Evolutionary conservation across 805 yeast genomes (phyloP).

Genomic region (Saccharomyces jurei): DNA sequence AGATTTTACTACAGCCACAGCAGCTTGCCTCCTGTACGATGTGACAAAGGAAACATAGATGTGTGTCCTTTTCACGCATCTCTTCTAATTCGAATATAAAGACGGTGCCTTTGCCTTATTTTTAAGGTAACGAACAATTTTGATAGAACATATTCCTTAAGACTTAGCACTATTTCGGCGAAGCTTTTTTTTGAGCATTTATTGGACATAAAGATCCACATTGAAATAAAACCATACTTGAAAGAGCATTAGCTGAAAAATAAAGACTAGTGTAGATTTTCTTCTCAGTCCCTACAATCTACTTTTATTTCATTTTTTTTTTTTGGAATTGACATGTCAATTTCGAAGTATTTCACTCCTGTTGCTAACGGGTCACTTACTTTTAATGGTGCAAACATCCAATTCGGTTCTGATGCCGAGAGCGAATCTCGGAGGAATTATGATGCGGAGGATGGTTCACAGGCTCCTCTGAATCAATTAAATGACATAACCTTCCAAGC

Average conservation of each 20-base stretch:
- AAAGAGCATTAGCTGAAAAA: not conserved
- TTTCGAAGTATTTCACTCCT: slow-evolving; percentile 5
- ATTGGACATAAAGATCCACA: not conserved
- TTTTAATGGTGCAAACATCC: slow-evolving; percentile 4
- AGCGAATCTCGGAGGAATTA: not conserved
- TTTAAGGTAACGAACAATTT: not conserved
- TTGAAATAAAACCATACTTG: not conserved
- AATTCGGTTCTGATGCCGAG: not conserved
- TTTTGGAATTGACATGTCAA: not conserved
- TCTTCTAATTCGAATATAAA: not conserved
- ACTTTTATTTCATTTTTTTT: not conserved
- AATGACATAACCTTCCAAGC: slow-evolving; percentile 20
- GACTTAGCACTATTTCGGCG: not conserved
- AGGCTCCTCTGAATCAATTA: not conserved
- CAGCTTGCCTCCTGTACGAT: not conserved
- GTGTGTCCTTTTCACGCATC: not conserved
- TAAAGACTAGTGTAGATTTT: not conserved
- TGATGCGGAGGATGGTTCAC: not conserved
- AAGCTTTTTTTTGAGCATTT: not conserved
- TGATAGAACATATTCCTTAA: not conserved
- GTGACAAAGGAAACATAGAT: not conserved
- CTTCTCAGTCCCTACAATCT: not conserved
- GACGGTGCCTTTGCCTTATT: not conserved
- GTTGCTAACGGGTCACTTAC: slow-evolving; percentile 5
- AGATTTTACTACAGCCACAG: not conserved